Base-by-base conservation (phyloP, 257 asterid species). In the Mentha longifolia region DNA sequence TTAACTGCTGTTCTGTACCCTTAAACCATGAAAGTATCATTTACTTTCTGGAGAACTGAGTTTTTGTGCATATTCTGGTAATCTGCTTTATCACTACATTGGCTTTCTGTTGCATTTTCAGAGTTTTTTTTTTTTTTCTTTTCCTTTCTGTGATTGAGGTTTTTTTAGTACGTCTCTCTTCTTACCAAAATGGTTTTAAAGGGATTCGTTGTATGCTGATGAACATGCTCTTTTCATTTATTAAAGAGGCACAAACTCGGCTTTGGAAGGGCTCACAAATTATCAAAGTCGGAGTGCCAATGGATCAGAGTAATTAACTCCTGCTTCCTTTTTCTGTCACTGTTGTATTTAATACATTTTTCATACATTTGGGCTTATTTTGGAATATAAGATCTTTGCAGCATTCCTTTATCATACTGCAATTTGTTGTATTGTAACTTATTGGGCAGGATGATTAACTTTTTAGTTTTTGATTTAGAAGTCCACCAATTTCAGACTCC, bases 241-340 rank as follows among this genome's bases (percentile, higher is more conserved):
- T 74, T 35, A 74, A 64, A 64, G 73, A 77, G 85, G 84, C 76
- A 2, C 25, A 22, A 22, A 30, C 52, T 35, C n/a, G 28, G 50
- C 65, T 62, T 66, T 39, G 63, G 77, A 60, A 57, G 75, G 69
- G 78, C 47, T 25, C 52, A 14, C 67, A 68, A 56, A 54, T 73
- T 61, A 68, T 39, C 60, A 61, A n/a, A 14, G 65, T 55, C 66
- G 70, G 65, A 67, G 74, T 76, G 68, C 77, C 54, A 65, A 90
- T 90, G 95, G 96, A 88, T 75, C 85, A 78, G 74, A 81, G 96
- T 90, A 82, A 88, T 81, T 76, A 49, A 22, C 74, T 69, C 71
- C 19, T 55, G 22, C 68, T 39, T 63, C 74, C 56, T 76, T 47
- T 16, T 25, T 52, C 25, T 16, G 28, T 45, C 33, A 6, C 9